phyloP scores from a whole-genome alignment of 2,329 filamentous ascomycete genomes.

The Fusarium sp. region DNA sequence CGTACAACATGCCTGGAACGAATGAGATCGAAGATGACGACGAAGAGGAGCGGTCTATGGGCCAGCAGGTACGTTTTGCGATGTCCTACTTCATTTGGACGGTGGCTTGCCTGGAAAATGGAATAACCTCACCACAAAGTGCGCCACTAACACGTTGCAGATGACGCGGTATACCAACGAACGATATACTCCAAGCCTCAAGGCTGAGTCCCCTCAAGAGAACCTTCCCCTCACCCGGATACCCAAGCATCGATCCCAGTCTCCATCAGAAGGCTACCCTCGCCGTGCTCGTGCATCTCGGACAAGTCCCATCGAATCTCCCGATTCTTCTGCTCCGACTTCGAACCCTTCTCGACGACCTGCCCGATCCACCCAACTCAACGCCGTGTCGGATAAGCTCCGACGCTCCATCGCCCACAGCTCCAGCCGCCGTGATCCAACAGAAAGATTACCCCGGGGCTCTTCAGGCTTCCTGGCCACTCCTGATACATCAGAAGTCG shows the following conservation, averaged over 20 bases:
- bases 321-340: slow-evolving; percentile 37
- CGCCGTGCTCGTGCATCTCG: slow-evolving; percentile 48
- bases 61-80: slow-evolving; percentile 37
- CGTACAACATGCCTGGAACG: slow-evolving; percentile 69
- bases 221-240: slow-evolving; percentile 43
- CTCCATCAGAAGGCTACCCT: slow-evolving; percentile 49
- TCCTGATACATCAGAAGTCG: slow-evolving; percentile 67
- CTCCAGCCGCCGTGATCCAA: slow-evolving; percentile 40
- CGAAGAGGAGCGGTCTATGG: slow-evolving; percentile 27
- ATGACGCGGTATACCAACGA: slow-evolving; percentile 35
- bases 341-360: slow-evolving; percentile 41
- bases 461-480: slow-evolving; percentile 61
- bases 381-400: slow-evolving; percentile 50
- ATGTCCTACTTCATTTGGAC: neutral
- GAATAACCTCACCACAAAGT: neutral
- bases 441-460: slow-evolving; percentile 41
- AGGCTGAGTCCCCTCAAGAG: slow-evolving; percentile 44
- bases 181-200: slow-evolving; percentile 43
- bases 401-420: slow-evolving; percentile 49
- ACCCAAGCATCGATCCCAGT: slow-evolving; percentile 48
- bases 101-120: neutral
- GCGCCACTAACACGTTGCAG: slow-evolving; percentile 29
- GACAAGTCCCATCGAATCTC: slow-evolving; percentile 47
- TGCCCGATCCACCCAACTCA: slow-evolving; percentile 45
- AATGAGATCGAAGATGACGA: slow-evolving; percentile 45